Evolutionary conservation across 345 rosid genomes (phyloP).

Genomic region (Capsella bursapastoris): DNA sequence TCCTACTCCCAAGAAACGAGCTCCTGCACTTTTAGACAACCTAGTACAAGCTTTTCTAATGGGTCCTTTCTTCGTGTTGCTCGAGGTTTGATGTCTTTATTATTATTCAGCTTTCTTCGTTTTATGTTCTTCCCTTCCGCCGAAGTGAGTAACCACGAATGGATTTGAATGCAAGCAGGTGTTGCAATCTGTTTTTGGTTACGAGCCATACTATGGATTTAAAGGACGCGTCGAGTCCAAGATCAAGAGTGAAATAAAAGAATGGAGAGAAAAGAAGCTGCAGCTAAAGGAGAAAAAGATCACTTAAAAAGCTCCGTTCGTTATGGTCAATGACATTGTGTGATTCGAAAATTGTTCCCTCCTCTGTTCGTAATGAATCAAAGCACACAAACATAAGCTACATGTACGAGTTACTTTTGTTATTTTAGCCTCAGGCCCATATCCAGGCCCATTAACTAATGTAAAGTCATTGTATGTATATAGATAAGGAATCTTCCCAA

Average conservation of each 20-base stretch:
- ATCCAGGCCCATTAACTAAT: background rate
- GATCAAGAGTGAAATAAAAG: constrained; percentile 58
- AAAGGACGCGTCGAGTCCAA: constrained; percentile 55
- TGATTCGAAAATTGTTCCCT: background rate
- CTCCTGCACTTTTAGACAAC: constrained; percentile 80
- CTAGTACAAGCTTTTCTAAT: constrained; percentile 68
- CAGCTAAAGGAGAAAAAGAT: constrained; percentile 41
- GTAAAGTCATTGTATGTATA: background rate
- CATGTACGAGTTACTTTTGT: background rate
- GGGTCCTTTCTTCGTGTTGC: constrained; percentile 85
- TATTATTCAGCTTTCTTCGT: background rate
- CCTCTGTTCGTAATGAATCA: background rate
- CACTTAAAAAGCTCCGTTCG: constrained; percentile 7
- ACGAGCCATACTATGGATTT: constrained; percentile 84
- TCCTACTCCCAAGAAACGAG: constrained; percentile 60
- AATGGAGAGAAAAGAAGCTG: constrained; percentile 54
- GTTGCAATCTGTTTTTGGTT: constrained; percentile 55
- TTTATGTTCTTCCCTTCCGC: background rate
- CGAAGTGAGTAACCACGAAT: background rate
- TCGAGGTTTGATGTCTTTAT: constrained; percentile 57
- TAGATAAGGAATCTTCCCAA: background rate
- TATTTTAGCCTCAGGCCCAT: background rate
- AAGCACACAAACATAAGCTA: background rate
- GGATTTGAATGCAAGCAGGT: constrained; percentile 44
- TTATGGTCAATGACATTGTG: background rate